Evolutionary conservation across 306 rosid species (phyloP), one percentile per base, ranked within the genome.

Genomic region (Betula pendula): DNA sequence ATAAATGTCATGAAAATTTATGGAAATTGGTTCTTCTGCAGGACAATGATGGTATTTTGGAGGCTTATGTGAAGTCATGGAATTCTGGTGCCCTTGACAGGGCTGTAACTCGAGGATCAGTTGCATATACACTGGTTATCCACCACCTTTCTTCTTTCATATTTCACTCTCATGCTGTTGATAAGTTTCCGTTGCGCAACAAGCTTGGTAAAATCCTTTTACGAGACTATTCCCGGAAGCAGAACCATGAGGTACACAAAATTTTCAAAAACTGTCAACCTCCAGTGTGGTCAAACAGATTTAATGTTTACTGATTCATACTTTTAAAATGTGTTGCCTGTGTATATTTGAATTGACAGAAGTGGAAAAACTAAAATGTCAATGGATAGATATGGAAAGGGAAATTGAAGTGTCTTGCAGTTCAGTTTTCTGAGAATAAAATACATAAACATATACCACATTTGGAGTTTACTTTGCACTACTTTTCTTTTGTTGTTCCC

Each of bases 51-150:
- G 92, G 62, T 56, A 72, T 92, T 75, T 83, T 95, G 89, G 93
- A 88, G 84, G 97, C 91, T 51, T 95, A 92, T 79, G 76, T 84
- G 72, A 95, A 92, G 77, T 84, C 98, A 3, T 95, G 98, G 98
- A 84, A 80, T 78, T 88, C 93, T 63, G 97, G 93, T 74, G 89
- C 97, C 75, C 97, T 95, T 22, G 96, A 92, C 75, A 90, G 87
- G 81, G 91, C 98, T 83, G 92, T 86, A 47, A 81, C 45, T 76
- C 92, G 98, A 70, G 86, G 89, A 83, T 85, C 97, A n/a, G 76
- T 89, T 68, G 83, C 96, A 63, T 87, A 84, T 78, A 77, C 85
- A 35, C 69, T 94, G 38, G 95, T 68, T 77, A 80, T 92, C 11
- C 95, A 94, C 77, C 98, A 94, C 87, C 92, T 94, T 76, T 94